Evolutionary conservation across 2,329 filamentous ascomycete species (phyloP), one percentile per base, ranked within the genome.

Genomic region (Dryadomyces quercus-mongolicae): DNA sequence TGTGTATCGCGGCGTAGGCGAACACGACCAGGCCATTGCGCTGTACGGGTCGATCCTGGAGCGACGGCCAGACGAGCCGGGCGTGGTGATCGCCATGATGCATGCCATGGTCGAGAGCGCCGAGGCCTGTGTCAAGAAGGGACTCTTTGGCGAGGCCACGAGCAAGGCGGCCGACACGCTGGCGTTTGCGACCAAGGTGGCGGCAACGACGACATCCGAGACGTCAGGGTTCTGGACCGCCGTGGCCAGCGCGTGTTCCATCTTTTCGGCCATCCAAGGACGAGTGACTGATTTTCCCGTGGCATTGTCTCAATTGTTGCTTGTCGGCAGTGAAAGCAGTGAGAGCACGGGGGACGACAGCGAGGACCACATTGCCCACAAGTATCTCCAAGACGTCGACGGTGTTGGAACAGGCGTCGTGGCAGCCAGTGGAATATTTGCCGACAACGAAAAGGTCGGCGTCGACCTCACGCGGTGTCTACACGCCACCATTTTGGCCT

Each of bases 191-290:
- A 71, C 72, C 5, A 71, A 72, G 5, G 80, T 91, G 42, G 78
- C 77, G 1, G 77, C 77, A 1, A 71, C 76, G 38, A 74, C 75
- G 46, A 79, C 85, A 49, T 72, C 79, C 5, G 76, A 84, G 0
- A 96, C 97, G 71, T 31, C 48, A 21, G 98, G 97, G 65, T 78
- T 95, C 54, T 98, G 94, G 93, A 97, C 94, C 67, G 82, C 86
- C 6, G 75, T 96, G 8, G 93, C 85, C 5, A 93, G 97, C 70
- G 87, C 91, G 5, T 95, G 87, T 66, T 83, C 88, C 1, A 70
- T 95, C 0, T 96, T 94, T 63, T 86, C 86, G 0, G 85, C 78
- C 63, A 81, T 94, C 1, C 88, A 92, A 62, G 79, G 80, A 47
- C 82, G 81, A 47, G 69, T 82, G 2, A 65, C 70, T 1, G 74